These are phyloP conservation scores for Fusarium equiseti DNA, from an alignment of 2,329 filamentous ascomycete species.

Conservation along the genomic window DNA sequence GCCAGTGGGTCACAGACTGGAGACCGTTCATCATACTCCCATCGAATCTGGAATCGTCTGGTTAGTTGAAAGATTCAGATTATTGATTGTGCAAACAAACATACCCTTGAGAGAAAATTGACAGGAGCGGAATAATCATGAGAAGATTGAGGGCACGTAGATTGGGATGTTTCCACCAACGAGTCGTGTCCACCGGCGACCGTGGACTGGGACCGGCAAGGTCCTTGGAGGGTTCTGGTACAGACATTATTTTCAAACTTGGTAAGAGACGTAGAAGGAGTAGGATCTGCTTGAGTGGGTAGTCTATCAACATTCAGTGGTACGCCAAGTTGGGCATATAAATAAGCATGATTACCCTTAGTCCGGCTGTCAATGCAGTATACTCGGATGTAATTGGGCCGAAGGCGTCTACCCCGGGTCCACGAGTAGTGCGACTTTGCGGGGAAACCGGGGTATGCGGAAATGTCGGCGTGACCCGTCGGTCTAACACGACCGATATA, in stretches of 20 bases:
- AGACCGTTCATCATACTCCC: slow-evolving; percentile 16
- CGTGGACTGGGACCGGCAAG: neutral
- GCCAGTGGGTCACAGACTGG: neutral
- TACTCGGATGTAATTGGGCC: neutral
- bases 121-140: slow-evolving; percentile 8
- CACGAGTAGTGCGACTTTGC: neutral
- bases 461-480: neutral
- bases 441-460: neutral
- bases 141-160: neutral
- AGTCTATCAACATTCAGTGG: too few species aligned
- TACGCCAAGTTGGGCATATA: neutral
- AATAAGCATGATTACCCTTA: neutral
- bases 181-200: neutral
- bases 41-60: neutral
- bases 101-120: neutral
- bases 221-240: neutral
- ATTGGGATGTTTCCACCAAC: slow-evolving; percentile 4
- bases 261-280: neutral
- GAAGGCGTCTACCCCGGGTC: neutral
- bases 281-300: neutral
- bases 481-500: neutral
- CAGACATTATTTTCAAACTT: neutral
- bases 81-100: accelerated
- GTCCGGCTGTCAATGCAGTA: neutral
- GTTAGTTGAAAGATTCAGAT: neutral